A percentile compares a stretch with the other conserved stretches of the same genome.
Evolutionary conservation across 2,329 filamentous ascomycete species (phyloP).

Genomic region (Dothistroma pini): DNA sequence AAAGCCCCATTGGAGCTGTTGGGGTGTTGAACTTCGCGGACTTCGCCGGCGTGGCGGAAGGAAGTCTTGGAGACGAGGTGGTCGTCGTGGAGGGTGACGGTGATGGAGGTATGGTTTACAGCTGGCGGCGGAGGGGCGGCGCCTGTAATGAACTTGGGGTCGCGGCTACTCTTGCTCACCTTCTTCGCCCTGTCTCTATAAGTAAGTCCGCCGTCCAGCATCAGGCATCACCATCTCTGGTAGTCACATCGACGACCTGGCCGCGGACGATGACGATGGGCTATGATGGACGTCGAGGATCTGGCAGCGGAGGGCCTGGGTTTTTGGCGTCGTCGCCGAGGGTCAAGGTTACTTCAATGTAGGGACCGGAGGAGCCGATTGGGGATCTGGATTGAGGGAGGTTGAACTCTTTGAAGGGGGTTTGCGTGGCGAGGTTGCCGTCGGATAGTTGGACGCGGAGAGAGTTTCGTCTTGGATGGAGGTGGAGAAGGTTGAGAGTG

Average conservation of each 20-base stretch:
- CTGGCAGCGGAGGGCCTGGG: constrained; percentile 17
- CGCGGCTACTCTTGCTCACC: constrained; percentile 14
- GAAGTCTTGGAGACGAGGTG: constrained; percentile 14
- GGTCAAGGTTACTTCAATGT: constrained; percentile 11
- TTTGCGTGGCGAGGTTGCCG: constrained; percentile 10
- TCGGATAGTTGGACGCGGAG: constrained; percentile 2
- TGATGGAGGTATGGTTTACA: constrained; percentile 4
- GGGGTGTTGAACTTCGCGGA: constrained; percentile 8
- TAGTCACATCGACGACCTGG: constrained; percentile 12
- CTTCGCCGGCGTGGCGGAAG: constrained; percentile 10
- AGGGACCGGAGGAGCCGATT: constrained; percentile 10
- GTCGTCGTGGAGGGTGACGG: constrained; percentile 12
- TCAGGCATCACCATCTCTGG: constrained; percentile 13
- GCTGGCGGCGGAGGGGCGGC: constrained; percentile 3
- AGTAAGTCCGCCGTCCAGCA: no score
- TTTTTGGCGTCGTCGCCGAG: constrained; percentile 12
- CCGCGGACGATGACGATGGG: constrained; percentile 15
- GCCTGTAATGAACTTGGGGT: constrained; percentile 10
- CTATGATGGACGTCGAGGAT: constrained; percentile 11
- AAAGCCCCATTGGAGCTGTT: constrained; percentile 11
- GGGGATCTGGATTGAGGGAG: neutral
- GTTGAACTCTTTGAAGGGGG: constrained; percentile 11
- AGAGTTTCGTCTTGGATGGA: constrained; percentile 12
- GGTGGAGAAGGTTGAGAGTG: neutral
- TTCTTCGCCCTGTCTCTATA: constrained; percentile 10